Evolutionary conservation across 768 basidiomycete species (phyloP).

Genomic region (Pulveroboletus sp.): DNA sequence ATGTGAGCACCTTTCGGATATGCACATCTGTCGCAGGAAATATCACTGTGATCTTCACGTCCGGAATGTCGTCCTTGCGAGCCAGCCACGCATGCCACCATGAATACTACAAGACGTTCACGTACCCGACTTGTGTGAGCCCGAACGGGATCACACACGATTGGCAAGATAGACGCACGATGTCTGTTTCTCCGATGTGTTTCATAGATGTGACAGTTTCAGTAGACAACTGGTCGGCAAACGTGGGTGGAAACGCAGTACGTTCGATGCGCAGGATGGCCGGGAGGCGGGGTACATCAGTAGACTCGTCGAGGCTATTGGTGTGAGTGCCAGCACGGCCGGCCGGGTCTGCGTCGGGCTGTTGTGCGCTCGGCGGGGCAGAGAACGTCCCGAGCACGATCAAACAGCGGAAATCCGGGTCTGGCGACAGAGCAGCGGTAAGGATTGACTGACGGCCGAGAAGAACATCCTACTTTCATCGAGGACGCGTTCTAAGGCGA

Average conservation of each 20-base stretch:
- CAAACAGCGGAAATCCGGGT: slow-evolving; percentile 55
- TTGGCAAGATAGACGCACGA: slow-evolving; percentile 40
- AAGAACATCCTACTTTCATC: slow-evolving; percentile 39
- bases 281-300: slow-evolving; percentile 28
- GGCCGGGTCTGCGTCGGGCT: not conserved
- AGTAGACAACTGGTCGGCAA: slow-evolving; percentile 35
- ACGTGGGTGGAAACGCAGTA: slow-evolving; percentile 52
- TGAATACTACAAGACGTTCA: slow-evolving; percentile 52
- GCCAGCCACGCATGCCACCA: slow-evolving; percentile 76
- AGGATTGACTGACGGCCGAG: not conserved
- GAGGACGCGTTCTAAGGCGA: slow-evolving; percentile 46
- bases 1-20: slow-evolving; percentile 53
- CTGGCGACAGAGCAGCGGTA: slow-evolving; percentile 28
- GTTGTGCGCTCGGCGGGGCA: not conserved
- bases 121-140: not conserved
- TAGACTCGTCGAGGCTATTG: slow-evolving; percentile 2
- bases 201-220: slow-evolving; percentile 39
- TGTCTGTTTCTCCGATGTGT: slow-evolving; percentile 59
- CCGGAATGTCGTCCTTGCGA: slow-evolving; percentile 38
- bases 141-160: not conserved
- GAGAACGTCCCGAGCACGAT: slow-evolving; percentile 67
- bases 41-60: slow-evolving; percentile 81
- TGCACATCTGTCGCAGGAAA: slow-evolving; percentile 89
- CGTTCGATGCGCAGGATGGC: slow-evolving; percentile 79
- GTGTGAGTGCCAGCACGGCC: not conserved